phyloP scores from a whole-genome alignment of 495 filamentous ascomycete species.

The Poronia punctata region DNA sequence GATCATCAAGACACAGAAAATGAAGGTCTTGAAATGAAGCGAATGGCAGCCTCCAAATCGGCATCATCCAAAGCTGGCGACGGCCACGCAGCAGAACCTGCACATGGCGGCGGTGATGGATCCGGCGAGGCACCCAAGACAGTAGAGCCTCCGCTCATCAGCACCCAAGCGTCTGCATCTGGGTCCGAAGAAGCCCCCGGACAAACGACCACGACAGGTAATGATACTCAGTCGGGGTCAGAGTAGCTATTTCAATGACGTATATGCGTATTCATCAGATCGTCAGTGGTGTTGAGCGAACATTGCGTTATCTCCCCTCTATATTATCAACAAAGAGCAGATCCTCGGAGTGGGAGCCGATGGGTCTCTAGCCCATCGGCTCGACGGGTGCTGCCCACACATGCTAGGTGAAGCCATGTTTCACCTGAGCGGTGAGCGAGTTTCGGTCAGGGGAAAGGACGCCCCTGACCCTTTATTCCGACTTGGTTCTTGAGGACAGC shows the following conservation, averaged over 20 bases:
- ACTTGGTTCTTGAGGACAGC: not conserved
- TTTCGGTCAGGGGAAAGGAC: constrained; percentile 9
- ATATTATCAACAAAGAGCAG: not conserved
- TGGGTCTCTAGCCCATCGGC: constrained; percentile 3
- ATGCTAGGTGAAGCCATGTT: constrained; percentile 1
- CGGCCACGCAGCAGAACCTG: not conserved
- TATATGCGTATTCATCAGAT: constrained; percentile 1
- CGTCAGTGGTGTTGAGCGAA: not conserved
- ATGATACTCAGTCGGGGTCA: constrained; percentile 5
- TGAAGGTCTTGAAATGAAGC: constrained; percentile 27
- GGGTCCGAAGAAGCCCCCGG: not conserved
- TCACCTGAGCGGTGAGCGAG: constrained; percentile 9
- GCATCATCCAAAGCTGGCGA: not conserved
- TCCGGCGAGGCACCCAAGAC: not conserved
- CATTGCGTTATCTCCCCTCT: constrained; percentile 1
- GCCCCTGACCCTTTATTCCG: constrained; percentile 3
- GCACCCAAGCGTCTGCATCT: not conserved
- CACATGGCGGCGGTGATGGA: constrained; percentile 1
- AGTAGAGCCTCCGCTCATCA: constrained; percentile 2
- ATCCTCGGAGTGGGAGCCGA: constrained; percentile 5
- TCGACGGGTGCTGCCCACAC: constrained; percentile 4
- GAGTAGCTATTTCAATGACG: constrained; percentile 6
- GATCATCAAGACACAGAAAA: constrained; percentile 17
- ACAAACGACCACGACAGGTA: constrained; percentile 1
- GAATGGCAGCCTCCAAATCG: constrained; percentile 4